phyloP scores from a whole-genome alignment of 2,329 filamentous ascomycete genomes.

The Chlorencoelia australis region DNA sequence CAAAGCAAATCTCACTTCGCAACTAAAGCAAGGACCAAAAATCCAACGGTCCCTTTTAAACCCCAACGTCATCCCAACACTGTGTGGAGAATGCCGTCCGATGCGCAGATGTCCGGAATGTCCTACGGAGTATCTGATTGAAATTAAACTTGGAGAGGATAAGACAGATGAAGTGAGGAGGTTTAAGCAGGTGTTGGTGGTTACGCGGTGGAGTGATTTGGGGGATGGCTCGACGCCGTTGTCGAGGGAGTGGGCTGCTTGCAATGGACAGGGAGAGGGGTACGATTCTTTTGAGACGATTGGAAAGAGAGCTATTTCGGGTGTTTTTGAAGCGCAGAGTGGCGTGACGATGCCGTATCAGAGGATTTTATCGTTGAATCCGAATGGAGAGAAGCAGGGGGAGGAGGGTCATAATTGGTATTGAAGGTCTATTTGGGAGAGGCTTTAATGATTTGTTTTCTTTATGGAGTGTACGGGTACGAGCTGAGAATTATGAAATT shows the following conservation, averaged over 20 bases:
- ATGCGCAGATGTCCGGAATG: conserved; percentile 52
- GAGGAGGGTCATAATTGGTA: conserved; percentile 51
- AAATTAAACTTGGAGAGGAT: conserved; percentile 50
- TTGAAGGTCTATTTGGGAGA: too few relatives aligned
- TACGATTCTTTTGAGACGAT: conserved; percentile 46
- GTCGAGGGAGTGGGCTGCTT: conserved; percentile 45
- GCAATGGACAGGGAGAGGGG: conserved; percentile 34
- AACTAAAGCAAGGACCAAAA: conserved; percentile 23
- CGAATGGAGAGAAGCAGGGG: conserved; percentile 40
- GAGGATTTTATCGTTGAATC: conserved; percentile 48
- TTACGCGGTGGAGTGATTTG: conserved; percentile 52
- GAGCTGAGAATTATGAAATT: too few relatives aligned
- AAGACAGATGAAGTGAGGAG: conserved; percentile 31
- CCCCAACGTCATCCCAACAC: conserved; percentile 35
- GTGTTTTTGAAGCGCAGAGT: conserved; percentile 47
- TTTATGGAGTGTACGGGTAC: too few relatives aligned
- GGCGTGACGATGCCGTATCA: conserved; percentile 45
- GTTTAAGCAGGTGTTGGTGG: conserved; percentile 50
- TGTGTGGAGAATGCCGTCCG: conserved; percentile 46
- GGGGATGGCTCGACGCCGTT: conserved; percentile 42
- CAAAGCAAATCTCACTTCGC: conserved; percentile 27
- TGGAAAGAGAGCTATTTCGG: conserved; percentile 45
- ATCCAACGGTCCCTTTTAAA: conserved; percentile 12
- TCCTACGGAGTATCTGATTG: conserved; percentile 51
- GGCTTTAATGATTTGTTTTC: too few relatives aligned